A percentile compares a stretch with the other conserved stretches of the same genome.
phyloP scores from a whole-genome alignment of 352 stramenopile genomes.

The Albugo candida region DNA sequence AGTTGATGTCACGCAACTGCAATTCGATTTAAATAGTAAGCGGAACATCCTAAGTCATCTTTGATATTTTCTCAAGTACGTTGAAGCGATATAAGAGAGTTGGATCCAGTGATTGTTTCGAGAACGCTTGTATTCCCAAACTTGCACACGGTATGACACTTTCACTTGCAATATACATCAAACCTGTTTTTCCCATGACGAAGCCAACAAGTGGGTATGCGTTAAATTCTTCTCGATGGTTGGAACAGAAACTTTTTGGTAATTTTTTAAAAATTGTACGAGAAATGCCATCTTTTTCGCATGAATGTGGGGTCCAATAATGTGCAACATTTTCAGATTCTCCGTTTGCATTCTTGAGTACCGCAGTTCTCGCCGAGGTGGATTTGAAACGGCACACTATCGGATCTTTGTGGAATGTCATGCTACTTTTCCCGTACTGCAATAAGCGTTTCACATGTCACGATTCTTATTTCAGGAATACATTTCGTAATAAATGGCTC shows the following conservation, averaged over 20 bases:
- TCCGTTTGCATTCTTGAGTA: conserved; percentile 6
- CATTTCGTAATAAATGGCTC: too few species aligned
- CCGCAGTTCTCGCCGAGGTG: background rate
- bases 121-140: conserved; percentile 11
- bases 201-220: too few species aligned
- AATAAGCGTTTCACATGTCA: too few species aligned
- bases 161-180: conserved; percentile 6
- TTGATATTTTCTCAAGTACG: conserved; percentile 8
- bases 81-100: conserved; percentile 16
- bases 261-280: conserved; percentile 17
- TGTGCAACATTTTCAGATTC: conserved; percentile 13
- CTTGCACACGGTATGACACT: conserved; percentile 11
- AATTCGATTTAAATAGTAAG: conserved; percentile 6
- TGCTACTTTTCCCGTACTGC: too few species aligned
- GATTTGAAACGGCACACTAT: too few species aligned
- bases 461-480: too few species aligned
- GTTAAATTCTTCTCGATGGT: background rate
- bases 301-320: conserved; percentile 8
- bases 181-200: background rate
- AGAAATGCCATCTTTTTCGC: conserved; percentile 3
- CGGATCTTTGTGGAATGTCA: too few species aligned
- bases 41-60: conserved; percentile 9
- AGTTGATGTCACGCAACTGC: conserved; percentile 18
- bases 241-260: conserved; percentile 8
- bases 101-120: conserved; percentile 9